phyloP scores from a whole-genome alignment of 2,329 filamentous ascomycete species.

The Stylonectria norvegica region DNA sequence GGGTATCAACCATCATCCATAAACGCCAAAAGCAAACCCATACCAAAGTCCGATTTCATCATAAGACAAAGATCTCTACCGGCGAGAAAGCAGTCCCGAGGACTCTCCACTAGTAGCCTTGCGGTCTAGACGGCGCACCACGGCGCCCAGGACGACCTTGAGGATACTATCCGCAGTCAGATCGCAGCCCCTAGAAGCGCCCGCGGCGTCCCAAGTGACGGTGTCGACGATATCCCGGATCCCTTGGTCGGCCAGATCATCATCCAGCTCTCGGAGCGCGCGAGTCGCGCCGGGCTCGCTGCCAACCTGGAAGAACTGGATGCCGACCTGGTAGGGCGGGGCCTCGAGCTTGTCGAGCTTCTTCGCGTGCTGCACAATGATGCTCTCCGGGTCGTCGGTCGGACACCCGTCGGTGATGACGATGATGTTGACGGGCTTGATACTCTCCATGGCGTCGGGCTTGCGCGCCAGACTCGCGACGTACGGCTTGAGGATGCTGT shows the following conservation, averaged over 20 bases:
- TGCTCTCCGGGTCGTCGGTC: constrained; percentile 71
- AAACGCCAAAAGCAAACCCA: too few relatives aligned
- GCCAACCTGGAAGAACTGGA: constrained; percentile 96
- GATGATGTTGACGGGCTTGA: constrained; percentile 86
- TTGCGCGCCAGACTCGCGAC: constrained; percentile 42
- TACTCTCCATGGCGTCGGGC: constrained; percentile 37
- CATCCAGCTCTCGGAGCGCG: constrained; percentile 71
- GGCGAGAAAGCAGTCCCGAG: too few relatives aligned
- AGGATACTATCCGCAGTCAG: constrained; percentile 70
- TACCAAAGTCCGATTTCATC: background rate
- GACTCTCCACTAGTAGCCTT: constrained; percentile 15
- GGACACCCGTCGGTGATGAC: constrained; percentile 87
- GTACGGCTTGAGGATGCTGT: constrained; percentile 71
- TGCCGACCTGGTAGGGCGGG: constrained; percentile 76
- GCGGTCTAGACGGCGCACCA: constrained; percentile 50
- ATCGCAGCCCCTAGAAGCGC: constrained; percentile 33
- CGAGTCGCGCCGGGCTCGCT: constrained; percentile 61
- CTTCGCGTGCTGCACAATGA: constrained; percentile 64
- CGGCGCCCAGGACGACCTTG: constrained; percentile 77
- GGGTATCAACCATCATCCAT: too few relatives aligned
- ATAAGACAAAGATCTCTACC: too few relatives aligned
- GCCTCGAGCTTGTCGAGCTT: constrained; percentile 69
- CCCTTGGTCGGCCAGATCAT: constrained; percentile 54
- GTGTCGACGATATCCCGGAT: constrained; percentile 91
- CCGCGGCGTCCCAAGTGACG: constrained; percentile 63